These are phyloP conservation scores for Erodium moschatum DNA, from an alignment of 441 rosid genomes.

Conservation along the genomic window DNA sequence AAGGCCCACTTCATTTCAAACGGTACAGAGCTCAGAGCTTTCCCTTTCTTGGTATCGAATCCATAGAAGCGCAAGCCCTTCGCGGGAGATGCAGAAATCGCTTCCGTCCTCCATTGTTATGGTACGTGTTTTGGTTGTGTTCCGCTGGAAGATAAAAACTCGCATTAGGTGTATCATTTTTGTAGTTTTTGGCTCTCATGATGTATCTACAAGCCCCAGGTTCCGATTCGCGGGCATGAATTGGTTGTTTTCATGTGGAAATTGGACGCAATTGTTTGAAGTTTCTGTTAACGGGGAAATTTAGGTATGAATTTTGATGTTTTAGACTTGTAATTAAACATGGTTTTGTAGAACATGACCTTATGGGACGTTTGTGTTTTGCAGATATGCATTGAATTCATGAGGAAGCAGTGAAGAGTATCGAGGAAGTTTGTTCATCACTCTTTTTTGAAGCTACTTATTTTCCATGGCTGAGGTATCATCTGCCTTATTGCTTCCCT, in stretches of 20 bases:
- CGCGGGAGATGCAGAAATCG: not conserved
- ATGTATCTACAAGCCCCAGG: not conserved
- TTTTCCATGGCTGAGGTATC: not conserved
- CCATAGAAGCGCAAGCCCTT: not conserved
- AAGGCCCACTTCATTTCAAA: not conserved
- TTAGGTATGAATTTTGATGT: constrained; percentile 1
- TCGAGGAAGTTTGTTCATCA: not conserved
- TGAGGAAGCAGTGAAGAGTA: not conserved
- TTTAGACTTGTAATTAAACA: not conserved
- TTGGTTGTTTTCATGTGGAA: not conserved
- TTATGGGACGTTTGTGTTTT: not conserved
- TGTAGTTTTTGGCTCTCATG: not conserved
- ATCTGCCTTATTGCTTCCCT: not conserved
- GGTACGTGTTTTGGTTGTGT: not conserved
- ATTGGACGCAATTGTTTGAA: not conserved
- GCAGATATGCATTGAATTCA: not conserved
- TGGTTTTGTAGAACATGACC: not conserved
- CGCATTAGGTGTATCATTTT: not conserved
- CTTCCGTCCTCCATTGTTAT: not conserved
- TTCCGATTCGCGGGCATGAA: not conserved
- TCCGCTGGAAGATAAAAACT: not conserved
- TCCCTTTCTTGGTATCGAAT: too few relatives aligned
- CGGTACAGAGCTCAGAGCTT: not conserved
- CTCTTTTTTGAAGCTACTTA: not conserved
- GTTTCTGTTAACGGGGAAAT: not conserved